Evolutionary conservation across 23 red algal genomes (phyloP), one percentile per base, ranked within the genome.

Genomic region (Rhodosorus marinus): DNA sequence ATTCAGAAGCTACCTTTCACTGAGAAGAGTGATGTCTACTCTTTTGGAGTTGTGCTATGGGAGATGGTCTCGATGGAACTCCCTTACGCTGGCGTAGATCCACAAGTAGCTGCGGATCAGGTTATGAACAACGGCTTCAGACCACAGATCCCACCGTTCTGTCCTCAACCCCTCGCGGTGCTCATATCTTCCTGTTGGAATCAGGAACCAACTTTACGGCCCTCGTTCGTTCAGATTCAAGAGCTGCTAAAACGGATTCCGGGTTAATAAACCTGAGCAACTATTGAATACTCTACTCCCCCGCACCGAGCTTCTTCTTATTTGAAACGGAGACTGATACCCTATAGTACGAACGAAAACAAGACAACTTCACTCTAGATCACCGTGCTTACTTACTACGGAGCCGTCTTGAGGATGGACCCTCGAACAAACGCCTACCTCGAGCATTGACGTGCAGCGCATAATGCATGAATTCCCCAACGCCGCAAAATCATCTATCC

Each of bases 1-100:
- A 24, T 77, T 0, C 51, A 51, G 0, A 33, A 26, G 0, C 40
- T 34, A 45, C 41, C 72, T 4, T 66, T 49, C 8, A 55, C 36
- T 6, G 24, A 47, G 24, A 51, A 23, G 11, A 36, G 51, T 20
- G 72, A 77, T 36, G 72, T 77, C 25, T 77, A 65, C 33, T 68
- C 72, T 9, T 77, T 68, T 31, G 59, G 72, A 3, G 40, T 77
- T 22, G 43, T 77, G 49, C 28, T 77, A 29, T 77, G 72, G 72
- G 72, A 77, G 52, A 42, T 77, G n/a, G 7, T 64, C 17, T 40
- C 60, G 0, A 35, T 49, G 30, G 26, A 68, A 35, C 28, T 66
- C 11, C 72, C 72, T 6, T 77, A 77, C 40, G 33, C 33, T 1
- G 72, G 72, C 23, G 25, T 68, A 41, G 43, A 77, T 28, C 72